These are phyloP conservation scores for Hypericum androsaemum DNA, from an alignment of 345 rosid genomes.

Conservation along the genomic window DNA sequence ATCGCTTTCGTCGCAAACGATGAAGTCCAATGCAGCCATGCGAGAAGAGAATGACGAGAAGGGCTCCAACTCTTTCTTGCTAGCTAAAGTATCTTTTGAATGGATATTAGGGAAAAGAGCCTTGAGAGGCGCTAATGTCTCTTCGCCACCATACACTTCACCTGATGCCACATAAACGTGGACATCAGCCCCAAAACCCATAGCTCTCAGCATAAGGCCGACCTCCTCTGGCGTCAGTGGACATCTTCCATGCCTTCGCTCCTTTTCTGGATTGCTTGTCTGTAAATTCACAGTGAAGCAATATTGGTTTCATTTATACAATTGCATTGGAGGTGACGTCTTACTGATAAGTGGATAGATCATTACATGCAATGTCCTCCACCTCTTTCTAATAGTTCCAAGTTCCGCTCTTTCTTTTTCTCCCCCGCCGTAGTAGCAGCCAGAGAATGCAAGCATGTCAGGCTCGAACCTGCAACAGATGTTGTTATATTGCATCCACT, in stretches of 20 bases:
- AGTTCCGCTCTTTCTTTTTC: slow-evolving; percentile 65
- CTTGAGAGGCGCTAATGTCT: slow-evolving; percentile 67
- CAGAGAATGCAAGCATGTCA: slow-evolving; percentile 97
- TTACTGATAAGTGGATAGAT: not conserved
- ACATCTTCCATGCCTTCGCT: slow-evolving; percentile 71
- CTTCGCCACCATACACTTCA: slow-evolving; percentile 81
- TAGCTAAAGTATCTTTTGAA: slow-evolving; percentile 71
- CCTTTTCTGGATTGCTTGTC: slow-evolving; percentile 73
- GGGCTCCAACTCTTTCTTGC: slow-evolving; percentile 56
- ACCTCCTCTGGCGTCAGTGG: slow-evolving; percentile 90
- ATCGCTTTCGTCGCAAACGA: slow-evolving; percentile 85
- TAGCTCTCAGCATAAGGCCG: slow-evolving; percentile 81
- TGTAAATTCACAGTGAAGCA: slow-evolving; percentile 20
- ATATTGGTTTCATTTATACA: slow-evolving; percentile 2
- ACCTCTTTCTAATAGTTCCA: slow-evolving; percentile 69
- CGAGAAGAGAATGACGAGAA: slow-evolving; percentile 72
- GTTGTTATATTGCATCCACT: slow-evolving; percentile 6
- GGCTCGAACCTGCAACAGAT: slow-evolving; percentile 65
- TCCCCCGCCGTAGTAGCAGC: slow-evolving; percentile 91
- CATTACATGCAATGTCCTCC: slow-evolving; percentile 80
- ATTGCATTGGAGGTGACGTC: not conserved
- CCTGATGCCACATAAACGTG: slow-evolving; percentile 90
- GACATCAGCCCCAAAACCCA: slow-evolving; percentile 74
- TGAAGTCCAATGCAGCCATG: slow-evolving; percentile 92
- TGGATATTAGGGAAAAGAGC: slow-evolving; percentile 78